These are phyloP conservation scores for Poronia punctata DNA, from an alignment of 495 filamentous ascomycete species.

Conservation along the genomic window DNA sequence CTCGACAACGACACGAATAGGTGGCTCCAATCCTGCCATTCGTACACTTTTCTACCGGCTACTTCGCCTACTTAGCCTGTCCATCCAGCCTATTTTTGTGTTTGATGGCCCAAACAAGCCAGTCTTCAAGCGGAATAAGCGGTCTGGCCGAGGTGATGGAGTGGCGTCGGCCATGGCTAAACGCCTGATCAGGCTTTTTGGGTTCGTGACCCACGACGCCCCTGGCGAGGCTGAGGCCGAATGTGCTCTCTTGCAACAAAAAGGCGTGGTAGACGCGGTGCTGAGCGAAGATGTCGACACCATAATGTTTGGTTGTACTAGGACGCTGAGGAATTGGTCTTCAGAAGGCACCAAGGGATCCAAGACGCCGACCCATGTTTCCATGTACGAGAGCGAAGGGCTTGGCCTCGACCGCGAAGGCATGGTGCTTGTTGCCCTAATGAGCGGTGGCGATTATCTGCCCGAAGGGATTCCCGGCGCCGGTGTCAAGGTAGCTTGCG, in stretches of 20 bases:
- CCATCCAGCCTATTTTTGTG: constrained; percentile 86
- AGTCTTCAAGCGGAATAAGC: constrained; percentile 78
- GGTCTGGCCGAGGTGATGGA: constrained; percentile 42
- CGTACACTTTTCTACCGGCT: constrained; percentile 92
- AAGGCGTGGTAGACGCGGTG: constrained; percentile 87
- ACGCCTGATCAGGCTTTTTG: constrained; percentile 75
- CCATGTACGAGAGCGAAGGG: constrained; percentile 56
- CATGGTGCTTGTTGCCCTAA: constrained; percentile 91
- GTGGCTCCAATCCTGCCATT: constrained; percentile 84
- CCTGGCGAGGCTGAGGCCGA: constrained; percentile 97
- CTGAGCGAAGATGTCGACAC: constrained; percentile 97
- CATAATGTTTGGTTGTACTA: constrained; percentile 87
- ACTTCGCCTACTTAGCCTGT: constrained; percentile 68
- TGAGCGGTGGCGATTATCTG: constrained; percentile 93
- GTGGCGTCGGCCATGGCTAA: constrained; percentile 59
- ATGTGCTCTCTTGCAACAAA: constrained; percentile 77
- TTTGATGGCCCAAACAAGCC: constrained; percentile 93
- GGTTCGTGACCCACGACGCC: constrained; percentile 76
- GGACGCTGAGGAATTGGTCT: constrained; percentile 77
- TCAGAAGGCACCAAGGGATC: constrained; percentile 55
- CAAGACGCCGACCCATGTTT: constrained; percentile 78
- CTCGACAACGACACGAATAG: constrained; percentile 21
- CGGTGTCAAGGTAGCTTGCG: constrained; percentile 78
- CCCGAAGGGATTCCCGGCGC: constrained; percentile 84
- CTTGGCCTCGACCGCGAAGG: constrained; percentile 69